Evolutionary conservation across 495 filamentous ascomycete species (phyloP).

Genomic region (Neurospora sp.): DNA sequence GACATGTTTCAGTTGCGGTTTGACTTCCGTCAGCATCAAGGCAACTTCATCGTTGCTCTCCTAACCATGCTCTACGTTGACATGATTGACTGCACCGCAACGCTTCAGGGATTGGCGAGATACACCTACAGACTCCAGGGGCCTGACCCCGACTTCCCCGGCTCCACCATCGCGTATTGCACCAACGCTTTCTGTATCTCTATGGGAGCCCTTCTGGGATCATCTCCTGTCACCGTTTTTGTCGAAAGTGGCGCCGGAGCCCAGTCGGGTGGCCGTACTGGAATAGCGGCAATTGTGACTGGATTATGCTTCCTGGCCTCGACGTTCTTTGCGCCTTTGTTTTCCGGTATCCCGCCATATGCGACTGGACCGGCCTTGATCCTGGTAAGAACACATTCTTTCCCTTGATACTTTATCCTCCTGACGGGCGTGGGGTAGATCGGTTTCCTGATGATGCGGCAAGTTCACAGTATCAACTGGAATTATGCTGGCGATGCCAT

Average conservation of each 20-base stretch:
- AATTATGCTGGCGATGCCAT: conserved; percentile 56
- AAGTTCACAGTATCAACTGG: conserved; percentile 46
- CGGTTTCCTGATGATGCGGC: conserved; percentile 47
- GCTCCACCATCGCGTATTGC: conserved; percentile 56
- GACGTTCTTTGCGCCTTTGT: conserved; percentile 75
- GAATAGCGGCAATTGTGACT: conserved; percentile 62
- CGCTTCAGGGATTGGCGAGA: conserved; percentile 71
- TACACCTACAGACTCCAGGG: conserved; percentile 57
- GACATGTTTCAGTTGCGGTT: background rate
- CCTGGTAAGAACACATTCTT: conserved; percentile 39
- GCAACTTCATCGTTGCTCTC: conserved; percentile 60
- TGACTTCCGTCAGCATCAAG: conserved; percentile 6
- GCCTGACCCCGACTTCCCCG: conserved; percentile 51
- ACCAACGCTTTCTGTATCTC: conserved; percentile 64
- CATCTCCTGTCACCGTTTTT: conserved; percentile 69
- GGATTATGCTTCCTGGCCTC: conserved; percentile 69
- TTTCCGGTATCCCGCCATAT: conserved; percentile 77
- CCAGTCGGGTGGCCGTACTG: conserved; percentile 70
- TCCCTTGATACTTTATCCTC: background rate
- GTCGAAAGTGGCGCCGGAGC: conserved; percentile 79
- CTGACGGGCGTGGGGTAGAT: conserved; percentile 23
- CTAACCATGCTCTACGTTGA: conserved; percentile 85
- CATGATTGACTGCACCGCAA: conserved; percentile 58
- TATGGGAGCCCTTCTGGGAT: conserved; percentile 64
- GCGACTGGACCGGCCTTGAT: conserved; percentile 73